These are phyloP conservation scores for Cryptococcus sp. DNA, from an alignment of 1,284 basidiomycete species.

Conservation along the genomic window DNA sequence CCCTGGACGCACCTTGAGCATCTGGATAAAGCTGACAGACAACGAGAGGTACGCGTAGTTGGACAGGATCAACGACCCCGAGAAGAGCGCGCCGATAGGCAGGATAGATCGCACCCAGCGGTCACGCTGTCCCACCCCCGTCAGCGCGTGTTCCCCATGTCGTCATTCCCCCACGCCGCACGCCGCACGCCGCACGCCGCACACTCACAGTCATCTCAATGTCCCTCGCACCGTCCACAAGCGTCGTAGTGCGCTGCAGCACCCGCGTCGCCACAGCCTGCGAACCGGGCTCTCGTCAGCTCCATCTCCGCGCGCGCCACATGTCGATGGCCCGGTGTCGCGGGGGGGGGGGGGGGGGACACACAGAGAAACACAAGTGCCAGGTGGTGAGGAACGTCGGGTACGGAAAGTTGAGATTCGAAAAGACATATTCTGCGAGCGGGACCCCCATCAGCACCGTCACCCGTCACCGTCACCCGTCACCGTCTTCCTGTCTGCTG, in stretches of 20 bases:
- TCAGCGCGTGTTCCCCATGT: background rate
- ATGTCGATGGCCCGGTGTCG: background rate
- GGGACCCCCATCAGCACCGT: background rate
- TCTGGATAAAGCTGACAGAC: constrained; percentile 91
- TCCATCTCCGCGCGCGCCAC: background rate
- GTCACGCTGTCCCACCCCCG: constrained; percentile 54
- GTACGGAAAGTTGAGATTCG: constrained; percentile 72
- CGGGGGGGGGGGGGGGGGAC: constrained; percentile 44
- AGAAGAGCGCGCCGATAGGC: constrained; percentile 89
- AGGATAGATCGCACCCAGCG: constrained; percentile 84
- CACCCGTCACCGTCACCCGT: background rate
- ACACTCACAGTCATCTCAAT: constrained; percentile 66
- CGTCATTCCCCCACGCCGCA: background rate
- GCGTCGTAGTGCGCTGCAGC: constrained; percentile 77
- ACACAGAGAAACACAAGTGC: constrained; percentile 77
- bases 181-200: background rate
- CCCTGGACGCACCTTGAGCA: constrained; percentile 80
- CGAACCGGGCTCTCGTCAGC: background rate
- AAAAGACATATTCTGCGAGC: constrained; percentile 67
- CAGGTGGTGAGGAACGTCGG: constrained; percentile 86
- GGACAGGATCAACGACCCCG: constrained; percentile 82
- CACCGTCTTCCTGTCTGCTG: too few species aligned
- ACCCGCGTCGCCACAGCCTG: constrained; percentile 85
- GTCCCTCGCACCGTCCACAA: constrained; percentile 86
- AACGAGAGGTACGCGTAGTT: constrained; percentile 94